Evolutionary conservation across 2,329 filamentous ascomycete genomes (phyloP), one percentile per base, ranked within the genome.

Genomic region (Alternaria sp.): DNA sequence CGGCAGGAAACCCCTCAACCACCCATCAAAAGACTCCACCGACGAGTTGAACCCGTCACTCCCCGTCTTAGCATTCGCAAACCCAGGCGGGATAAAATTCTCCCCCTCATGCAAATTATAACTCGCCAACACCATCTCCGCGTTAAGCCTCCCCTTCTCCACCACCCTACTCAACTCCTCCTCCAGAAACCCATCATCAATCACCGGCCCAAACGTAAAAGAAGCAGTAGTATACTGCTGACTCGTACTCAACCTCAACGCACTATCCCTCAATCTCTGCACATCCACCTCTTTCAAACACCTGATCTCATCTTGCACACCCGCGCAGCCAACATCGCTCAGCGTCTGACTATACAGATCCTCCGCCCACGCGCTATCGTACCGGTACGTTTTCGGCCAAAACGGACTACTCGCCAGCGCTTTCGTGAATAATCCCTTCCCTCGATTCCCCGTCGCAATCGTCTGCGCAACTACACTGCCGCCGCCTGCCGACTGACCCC

Each of bases 31-130:
- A 4, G 83, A 84, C 0, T 81, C 78, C 2, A 59, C 55, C 2
- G 83, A 86, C 1, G 82, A 81, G 66, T 88, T 88, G 71, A 86
- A 88, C 0, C 82, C 80, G 15, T 76, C 77, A 4, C 74, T 74
- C 2, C 77, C 74, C 0, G 70, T 70, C 66, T 13, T 57, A 0
- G 66, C 63, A 51, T 76, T 79, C 17, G 78, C 71, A 2, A 89
- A 78, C 0, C 83, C 85, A 0, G 83, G 72, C 0, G 87, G 86
- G 21, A 88, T 79, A 68, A 90, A 90, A 65, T 87, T 88, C 72
- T 89, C 84, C 21, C 88, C 88, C 75, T 90, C 88, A 70, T 89
- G 85, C 0, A 85, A 82, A 72, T 90, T 90, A 74, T 89, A 89
- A 81, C 85, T 86, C n/a, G 83, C 81, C 65, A 85, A 86, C 0